Percentiles rank a stretch among this genome's conserved stretches.
phyloP scores from a whole-genome alignment of 2,329 filamentous ascomycete species.

The Geosmithia morbida region DNA sequence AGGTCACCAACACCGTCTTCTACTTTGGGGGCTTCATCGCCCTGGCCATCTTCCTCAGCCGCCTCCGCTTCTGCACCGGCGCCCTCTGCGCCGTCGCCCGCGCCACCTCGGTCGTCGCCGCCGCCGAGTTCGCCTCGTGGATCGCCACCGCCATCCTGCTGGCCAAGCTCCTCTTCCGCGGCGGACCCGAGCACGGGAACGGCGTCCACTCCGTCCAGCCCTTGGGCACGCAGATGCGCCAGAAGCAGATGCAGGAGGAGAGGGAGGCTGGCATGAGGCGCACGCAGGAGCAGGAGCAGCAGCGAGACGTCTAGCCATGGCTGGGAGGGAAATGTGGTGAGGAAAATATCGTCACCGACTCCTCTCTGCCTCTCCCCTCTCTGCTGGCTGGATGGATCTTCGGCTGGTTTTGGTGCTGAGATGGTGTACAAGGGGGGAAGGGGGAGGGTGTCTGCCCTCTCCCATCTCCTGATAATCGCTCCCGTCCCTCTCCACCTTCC shows the following conservation, averaged over 20 bases:
- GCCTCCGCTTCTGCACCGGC: conserved; percentile 41
- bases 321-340: no score
- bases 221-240: not conserved
- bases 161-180: conserved; percentile 31
- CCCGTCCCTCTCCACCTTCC: not conserved
- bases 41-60: conserved; percentile 39
- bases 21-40: conserved; percentile 47
- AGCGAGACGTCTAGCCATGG: no score
- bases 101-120: conserved; percentile 37
- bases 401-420: no score
- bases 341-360: no score
- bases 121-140: conserved; percentile 40
- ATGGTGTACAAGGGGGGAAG: no score
- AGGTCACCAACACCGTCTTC: conserved; percentile 36
- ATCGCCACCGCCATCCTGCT: conserved; percentile 28
- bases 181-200: conserved; percentile 9
- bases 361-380: no score
- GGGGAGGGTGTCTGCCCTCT: no score
- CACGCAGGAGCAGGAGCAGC: not conserved
- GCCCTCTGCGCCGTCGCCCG: conserved; percentile 40
- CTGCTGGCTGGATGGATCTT: no score
- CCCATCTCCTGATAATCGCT: not conserved
- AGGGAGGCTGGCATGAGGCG: not conserved
- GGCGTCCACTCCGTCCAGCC: not conserved
- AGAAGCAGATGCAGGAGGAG: not conserved